Base-by-base conservation (phyloP, 768 basidiomycete genomes). In the Collybiopsis luxurians region DNA sequence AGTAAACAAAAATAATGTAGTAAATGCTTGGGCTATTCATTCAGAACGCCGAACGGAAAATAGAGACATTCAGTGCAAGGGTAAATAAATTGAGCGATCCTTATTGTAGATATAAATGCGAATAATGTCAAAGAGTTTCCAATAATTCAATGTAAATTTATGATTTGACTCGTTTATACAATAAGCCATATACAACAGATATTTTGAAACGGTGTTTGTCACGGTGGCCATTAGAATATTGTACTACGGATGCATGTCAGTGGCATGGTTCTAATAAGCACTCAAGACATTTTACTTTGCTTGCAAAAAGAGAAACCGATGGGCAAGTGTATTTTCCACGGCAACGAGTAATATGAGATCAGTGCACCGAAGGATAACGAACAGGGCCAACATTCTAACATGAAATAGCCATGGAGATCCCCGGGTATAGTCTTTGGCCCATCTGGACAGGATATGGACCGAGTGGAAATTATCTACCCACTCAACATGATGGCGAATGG, bases 401-500 rank as follows among this genome's bases (percentile, higher is more conserved):
- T 98, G 95, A 71, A 95, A 96, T n/a, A 87, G 69, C 15, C 81
- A 67, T 4, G 89, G 80, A 40, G 95, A 88, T n/a, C 9, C 92
- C 90, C 42, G 92, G 90, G 70, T 92, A 89, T 28, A 93, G 88
- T 53, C 88, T 78, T 74, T 99, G 97, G 66, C 98, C 97, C 95
- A 99, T 98, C 96, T 99, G 64, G 2, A 59, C 2, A 31, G 2
- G 3, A 45, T 7, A 42, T 38, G n/a, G 45, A 48, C 62, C 36
- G 59, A 1, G 53, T 31, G 28, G 31, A 50, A 17, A 15, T 36
- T n/a, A n/a, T 54, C 68, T 63, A 96, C 96, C 84, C 92, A 95
- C 83, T 99, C 97, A 98, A 98, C 88, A 96, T 93, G 62, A 95
- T 74, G 44, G 89, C 89, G 68, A 98, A 98, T 3, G 87, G 83